Base-by-base conservation (phyloP, 2,329 filamentous ascomycete genomes). In the Pezicula carpinea region DNA sequence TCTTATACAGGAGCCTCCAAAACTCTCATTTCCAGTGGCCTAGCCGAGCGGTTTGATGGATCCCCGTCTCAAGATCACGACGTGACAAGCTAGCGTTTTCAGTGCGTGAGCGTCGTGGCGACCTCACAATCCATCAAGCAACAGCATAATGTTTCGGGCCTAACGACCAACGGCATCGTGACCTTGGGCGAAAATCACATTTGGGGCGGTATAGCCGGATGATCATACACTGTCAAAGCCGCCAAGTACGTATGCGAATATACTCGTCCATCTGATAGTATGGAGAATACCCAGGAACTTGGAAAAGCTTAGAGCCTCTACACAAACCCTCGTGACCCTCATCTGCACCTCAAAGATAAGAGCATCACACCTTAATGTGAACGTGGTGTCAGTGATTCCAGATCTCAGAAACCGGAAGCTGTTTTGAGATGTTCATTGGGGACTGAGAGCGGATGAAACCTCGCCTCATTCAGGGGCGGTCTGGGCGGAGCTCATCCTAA, bases 51-150 rank as follows among this genome's bases (percentile, higher is more conserved):
- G 58, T 59, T 59, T 51, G 53, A 47, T 46, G 44, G 50, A 39
- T 39, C 47, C 48, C 52, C 49, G 56, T 59, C 56, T 59, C 54
- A 57, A 55, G 49, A 50, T 55, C 52, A 55, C 49, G 50, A 49
- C 56, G 43, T 45, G 48, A 53, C 55, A 54, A 32, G 53, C 58
- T 59, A 60, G 54, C 53, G 57, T 60, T 61, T 58, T 58, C 54
- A 58, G 52, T 53, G 46, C 38, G 32, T n/a, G n/a, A n/a, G n/a
- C n/a, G 18, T 39, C 43, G 49, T 21, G 17, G 32, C 45, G 42
- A 35, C 41, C 29, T 49, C 43, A 53, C 41, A 44, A 39, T 46
- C 49, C 48, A 44, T 26, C 38, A 38, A 46, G 29, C 35, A 21
- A 19, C 41, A 51, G 57, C 50, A 57, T 54, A 46, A 56, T 54